These are phyloP conservation scores for Sclerotinia borealis DNA, from an alignment of 2,329 filamentous ascomycete genomes.

Conservation along the genomic window DNA sequence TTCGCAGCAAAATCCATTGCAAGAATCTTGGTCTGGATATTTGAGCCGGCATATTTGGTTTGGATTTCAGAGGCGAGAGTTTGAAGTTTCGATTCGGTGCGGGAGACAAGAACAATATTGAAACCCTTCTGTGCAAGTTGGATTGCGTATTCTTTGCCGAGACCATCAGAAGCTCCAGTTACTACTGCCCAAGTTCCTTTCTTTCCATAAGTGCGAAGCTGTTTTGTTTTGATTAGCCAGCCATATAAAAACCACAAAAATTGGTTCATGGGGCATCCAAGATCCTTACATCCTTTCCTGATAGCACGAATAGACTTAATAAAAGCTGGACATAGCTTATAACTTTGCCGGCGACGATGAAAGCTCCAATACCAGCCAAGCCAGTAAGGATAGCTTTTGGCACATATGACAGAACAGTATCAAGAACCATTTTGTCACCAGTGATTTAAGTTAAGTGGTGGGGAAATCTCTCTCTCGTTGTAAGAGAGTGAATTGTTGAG, in stretches of 20 bases:
- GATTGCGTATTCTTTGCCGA: slow-evolving; percentile 91
- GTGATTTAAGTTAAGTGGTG: no score
- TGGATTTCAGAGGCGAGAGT: slow-evolving; percentile 70
- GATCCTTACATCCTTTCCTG: slow-evolving; percentile 49
- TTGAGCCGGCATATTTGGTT: slow-evolving; percentile 54
- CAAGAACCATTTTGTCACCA: slow-evolving; percentile 18
- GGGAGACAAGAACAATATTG: slow-evolving; percentile 91
- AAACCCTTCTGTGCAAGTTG: slow-evolving; percentile 89
- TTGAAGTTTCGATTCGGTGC: slow-evolving; percentile 87
- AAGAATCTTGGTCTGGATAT: slow-evolving; percentile 66
- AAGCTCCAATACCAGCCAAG: slow-evolving; percentile 48
- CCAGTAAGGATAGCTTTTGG: slow-evolving; percentile 18
- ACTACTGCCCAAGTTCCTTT: slow-evolving; percentile 92
- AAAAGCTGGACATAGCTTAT: slow-evolving; percentile 56
- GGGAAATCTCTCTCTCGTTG: no score
- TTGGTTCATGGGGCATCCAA: background rate
- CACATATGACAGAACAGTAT: slow-evolving; percentile 17
- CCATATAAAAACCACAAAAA: background rate
- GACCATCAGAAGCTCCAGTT: slow-evolving; percentile 91
- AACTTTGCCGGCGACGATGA: slow-evolving; percentile 51
- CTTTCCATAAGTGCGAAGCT: slow-evolving; percentile 87
- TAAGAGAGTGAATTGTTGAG: no score
- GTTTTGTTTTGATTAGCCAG: background rate
- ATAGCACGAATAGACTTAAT: slow-evolving; percentile 62
- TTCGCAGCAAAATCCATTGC: slow-evolving; percentile 90